Evolutionary conservation across 2,329 filamentous ascomycete genomes (phyloP).

Genomic region (Keithomyces neogunnii): DNA sequence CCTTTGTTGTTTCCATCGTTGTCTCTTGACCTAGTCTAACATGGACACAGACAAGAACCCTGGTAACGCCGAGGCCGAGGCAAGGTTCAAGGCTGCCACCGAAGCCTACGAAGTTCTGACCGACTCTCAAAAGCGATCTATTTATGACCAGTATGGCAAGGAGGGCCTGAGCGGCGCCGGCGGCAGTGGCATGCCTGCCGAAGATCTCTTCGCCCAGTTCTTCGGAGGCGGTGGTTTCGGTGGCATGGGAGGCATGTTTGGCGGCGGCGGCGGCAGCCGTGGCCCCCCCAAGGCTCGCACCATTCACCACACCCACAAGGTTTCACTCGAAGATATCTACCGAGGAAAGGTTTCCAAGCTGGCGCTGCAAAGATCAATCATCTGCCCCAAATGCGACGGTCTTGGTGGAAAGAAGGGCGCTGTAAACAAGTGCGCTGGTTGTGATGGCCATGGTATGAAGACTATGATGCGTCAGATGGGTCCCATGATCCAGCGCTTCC

Average conservation of each 20-base stretch:
- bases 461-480: constrained; percentile 99
- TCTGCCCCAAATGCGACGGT: constrained; percentile 90
- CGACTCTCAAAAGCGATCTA: constrained; percentile 78
- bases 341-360: constrained; percentile 96
- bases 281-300: constrained; percentile 86
- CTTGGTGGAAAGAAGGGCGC: constrained; percentile 94
- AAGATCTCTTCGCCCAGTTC: constrained; percentile 96
- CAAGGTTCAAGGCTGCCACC: constrained; percentile 98
- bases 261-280: constrained; percentile 61
- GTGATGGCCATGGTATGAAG: constrained; percentile 96
- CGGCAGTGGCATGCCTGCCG: constrained; percentile 80
- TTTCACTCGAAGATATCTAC: constrained; percentile 96
- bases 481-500: constrained; percentile 99
- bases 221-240: constrained; percentile 68
- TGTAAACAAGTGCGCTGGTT: constrained; percentile 86
- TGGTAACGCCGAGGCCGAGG: constrained; percentile 83
- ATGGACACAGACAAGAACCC: constrained; percentile 76
- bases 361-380: constrained; percentile 92
- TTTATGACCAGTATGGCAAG: constrained; percentile 98
- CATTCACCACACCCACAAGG: constrained; percentile 97
- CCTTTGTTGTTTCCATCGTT: constrained; percentile 9
- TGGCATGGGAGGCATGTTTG: constrained; percentile 66
- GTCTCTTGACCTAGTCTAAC: not conserved
- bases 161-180: constrained; percentile 84
- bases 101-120: constrained; percentile 93